A percentile compares a stretch with the other conserved stretches of the same genome.
phyloP scores from a whole-genome alignment of 495 filamentous ascomycete genomes.

The Aspergillus egyptiacus region DNA sequence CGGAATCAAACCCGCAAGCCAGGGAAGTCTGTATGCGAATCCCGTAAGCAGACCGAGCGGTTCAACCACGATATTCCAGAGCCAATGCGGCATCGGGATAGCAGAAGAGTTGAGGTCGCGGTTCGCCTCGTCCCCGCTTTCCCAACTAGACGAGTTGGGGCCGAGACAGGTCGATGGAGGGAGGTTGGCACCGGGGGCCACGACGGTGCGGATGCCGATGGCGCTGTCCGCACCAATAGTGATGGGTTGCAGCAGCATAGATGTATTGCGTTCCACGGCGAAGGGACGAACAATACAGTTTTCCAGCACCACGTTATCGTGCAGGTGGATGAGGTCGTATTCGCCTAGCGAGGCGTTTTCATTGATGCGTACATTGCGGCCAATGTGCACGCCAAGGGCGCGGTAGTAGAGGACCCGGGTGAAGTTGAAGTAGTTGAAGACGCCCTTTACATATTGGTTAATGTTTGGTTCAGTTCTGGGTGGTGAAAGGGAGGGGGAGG shows the following conservation, averaged over 20 bases:
- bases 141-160: constrained; percentile 1
- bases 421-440: constrained; percentile 4
- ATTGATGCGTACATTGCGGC: neutral
- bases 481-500: neutral
- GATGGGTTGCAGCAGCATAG: constrained; percentile 2
- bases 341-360: constrained; percentile 2
- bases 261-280: constrained; percentile 3
- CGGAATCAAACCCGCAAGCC: neutral
- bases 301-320: neutral
- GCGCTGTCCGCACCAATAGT: neutral
- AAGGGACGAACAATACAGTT: constrained; percentile 2
- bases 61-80: neutral
- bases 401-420: neutral
- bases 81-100: neutral
- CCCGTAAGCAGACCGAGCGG: neutral
- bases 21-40: neutral
- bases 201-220: constrained; percentile 2
- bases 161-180: neutral
- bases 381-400: neutral
- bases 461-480: neutral
- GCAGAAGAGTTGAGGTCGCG: neutral
- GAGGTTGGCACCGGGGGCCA: neutral
- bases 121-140: neutral
- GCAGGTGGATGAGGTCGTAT: neutral
- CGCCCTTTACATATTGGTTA: neutral